Percentiles rank a stretch among this genome's conserved stretches.
These are phyloP conservation scores for Medicago ruthenica DNA, from an alignment of 306 rosid species.

Conservation along the genomic window DNA sequence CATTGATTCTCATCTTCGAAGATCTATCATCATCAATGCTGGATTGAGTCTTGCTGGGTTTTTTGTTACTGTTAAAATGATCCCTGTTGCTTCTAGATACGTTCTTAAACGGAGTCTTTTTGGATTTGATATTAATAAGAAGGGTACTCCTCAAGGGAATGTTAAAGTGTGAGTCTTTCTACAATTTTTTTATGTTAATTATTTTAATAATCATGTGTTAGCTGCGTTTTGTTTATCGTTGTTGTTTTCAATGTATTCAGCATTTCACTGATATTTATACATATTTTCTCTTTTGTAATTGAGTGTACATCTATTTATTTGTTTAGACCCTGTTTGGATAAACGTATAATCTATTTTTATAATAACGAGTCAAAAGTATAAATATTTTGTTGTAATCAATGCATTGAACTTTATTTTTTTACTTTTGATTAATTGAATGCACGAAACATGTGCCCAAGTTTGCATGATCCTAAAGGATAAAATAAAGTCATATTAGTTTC, in stretches of 20 bases:
- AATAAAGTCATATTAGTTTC: background rate
- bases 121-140: constrained; percentile 93
- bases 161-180: constrained; percentile 76
- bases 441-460: no score
- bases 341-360: background rate
- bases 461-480: no score
- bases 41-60: constrained; percentile 69
- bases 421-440: no score
- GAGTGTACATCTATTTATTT: background rate
- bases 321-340: background rate
- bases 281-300: no score
- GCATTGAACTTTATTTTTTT: no score
- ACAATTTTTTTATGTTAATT: background rate
- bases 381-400: no score
- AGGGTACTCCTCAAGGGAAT: constrained; percentile 80
- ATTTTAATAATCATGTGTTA: constrained; percentile 4
- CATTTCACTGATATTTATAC: background rate
- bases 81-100: constrained; percentile 86
- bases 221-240: no score
- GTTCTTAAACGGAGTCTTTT: constrained; percentile 73
- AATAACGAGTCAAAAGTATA: no score
- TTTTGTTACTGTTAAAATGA: constrained; percentile 66
- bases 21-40: constrained; percentile 80
- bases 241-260: background rate
- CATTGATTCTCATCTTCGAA: constrained; percentile 62